Conservation (phyloP, 805 yeast species). For the Suhomyces pyralidae region DNA sequence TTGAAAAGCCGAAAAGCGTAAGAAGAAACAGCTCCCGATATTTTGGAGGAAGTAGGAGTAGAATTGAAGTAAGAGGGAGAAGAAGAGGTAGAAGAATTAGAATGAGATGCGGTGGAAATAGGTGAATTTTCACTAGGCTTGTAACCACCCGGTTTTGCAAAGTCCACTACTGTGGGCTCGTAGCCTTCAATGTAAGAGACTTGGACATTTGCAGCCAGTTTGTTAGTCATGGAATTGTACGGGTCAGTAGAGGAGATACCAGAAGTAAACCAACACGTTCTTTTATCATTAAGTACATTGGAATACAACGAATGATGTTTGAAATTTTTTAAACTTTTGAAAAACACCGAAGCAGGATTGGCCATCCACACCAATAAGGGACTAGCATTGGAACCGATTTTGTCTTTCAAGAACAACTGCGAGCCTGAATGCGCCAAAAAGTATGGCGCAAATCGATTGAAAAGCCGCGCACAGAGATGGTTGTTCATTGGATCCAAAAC, state of each 20-base stretch:
- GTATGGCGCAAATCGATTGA: slow-evolving; percentile 58
- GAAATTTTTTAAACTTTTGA: slow-evolving; percentile 53
- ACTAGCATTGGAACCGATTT: slow-evolving; percentile 14
- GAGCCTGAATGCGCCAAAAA: slow-evolving; percentile 69
- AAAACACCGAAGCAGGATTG: slow-evolving; percentile 56
- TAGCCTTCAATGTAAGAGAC: slow-evolving; percentile 50
- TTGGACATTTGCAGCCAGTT: slow-evolving; percentile 33
- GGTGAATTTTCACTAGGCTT: neutral
- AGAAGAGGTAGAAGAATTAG: neutral
- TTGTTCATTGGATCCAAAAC: slow-evolving; percentile 48
- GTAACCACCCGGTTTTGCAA: slow-evolving; percentile 37
- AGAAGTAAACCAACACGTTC: slow-evolving; percentile 82
- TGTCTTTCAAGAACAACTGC: slow-evolving; percentile 64
- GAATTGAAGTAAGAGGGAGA: neutral
- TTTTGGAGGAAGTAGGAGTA: neutral
- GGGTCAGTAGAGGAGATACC: slow-evolving; percentile 66
- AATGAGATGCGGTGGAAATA: neutral
- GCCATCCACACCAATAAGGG: slow-evolving; percentile 72
- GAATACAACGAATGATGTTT: slow-evolving; percentile 60
- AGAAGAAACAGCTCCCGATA: neutral
- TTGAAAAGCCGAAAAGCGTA: neutral
- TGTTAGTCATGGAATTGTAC: slow-evolving; percentile 48
- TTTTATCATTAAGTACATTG: slow-evolving; percentile 73
- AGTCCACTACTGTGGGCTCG: slow-evolving; percentile 56
- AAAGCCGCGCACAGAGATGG: slow-evolving; percentile 22